Base-by-base conservation (phyloP, 2,329 filamentous ascomycete genomes). In the Colletotrichum tropicicola region DNA sequence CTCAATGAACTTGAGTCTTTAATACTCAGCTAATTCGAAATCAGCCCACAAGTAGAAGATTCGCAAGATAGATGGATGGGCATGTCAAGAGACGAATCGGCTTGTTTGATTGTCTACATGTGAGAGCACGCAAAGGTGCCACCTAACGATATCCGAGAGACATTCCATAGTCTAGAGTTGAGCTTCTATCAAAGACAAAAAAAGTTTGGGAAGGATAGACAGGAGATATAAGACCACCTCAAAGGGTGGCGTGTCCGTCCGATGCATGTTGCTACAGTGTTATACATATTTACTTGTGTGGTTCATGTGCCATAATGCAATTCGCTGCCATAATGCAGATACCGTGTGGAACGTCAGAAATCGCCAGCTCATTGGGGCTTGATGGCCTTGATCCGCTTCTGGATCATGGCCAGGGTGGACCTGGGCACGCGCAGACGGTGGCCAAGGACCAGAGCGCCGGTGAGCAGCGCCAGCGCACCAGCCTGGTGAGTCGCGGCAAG, bases 401-500 rank as follows among this genome's bases (percentile, higher is more conserved):
- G 80, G 27, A 94, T 78, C 65, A 92, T 73, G 57, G 82, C 84
- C 52, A 91, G 78, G 1, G 89, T 89, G 28, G 88, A 82, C 69
- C 84, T 88, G 2, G 93, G 92, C 56, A 94, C 84, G 79, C 91
- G 92, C 59, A 97, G 79, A 41, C 93, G 86, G 71, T 91, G 93
- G 10, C 92, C 92, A 37, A 98, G 82, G 1, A 98, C 85, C 21
- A 97, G 82, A 0, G 91, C 91, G 45, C 93, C 93, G 0, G 93
- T 97, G 66, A 99, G 80, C 19, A 99, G 82, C 2, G 92, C 93
- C 70, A 99, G 80, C 65, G 91, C 92, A 39, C 96, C 95, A 2
- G 96, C 96, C 79, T 99, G 96, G 78, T 99, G 96, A 7, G 93
- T 90, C 3, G 95, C 94, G 1, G 95, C 96, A 9, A 99, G 82